Percentiles rank a stretch among this genome's conserved stretches.
Evolutionary conservation across 2,329 filamentous ascomycete genomes (phyloP).

Genomic region (Diaporthe aspalathi): DNA sequence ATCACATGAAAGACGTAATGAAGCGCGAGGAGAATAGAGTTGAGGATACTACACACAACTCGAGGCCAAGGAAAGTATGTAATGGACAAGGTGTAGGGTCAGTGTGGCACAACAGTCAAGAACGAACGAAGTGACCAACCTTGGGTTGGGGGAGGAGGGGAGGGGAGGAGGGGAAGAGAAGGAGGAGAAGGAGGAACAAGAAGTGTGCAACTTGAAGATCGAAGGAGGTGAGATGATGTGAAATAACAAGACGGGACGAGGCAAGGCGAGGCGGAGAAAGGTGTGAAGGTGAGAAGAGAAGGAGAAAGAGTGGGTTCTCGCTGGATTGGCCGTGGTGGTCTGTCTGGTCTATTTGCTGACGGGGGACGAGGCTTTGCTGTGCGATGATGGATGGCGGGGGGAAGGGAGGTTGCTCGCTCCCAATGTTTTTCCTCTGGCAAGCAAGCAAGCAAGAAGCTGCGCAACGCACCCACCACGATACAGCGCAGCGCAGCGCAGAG

Average conservation of each 20-base stretch:
- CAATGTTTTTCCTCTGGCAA: conserved; percentile 15
- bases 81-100: background rate
- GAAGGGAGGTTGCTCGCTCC: too few species aligned
- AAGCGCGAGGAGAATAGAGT: background rate
- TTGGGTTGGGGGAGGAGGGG: background rate
- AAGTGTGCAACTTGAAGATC: conserved; percentile 18
- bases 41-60: background rate
- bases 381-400: conserved; percentile 25
- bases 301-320: conserved; percentile 21
- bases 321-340: conserved; percentile 20
- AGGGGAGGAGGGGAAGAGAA: background rate
- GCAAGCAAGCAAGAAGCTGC: conserved; percentile 21
- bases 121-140: conserved; percentile 19
- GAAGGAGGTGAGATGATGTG: conserved; percentile 23
- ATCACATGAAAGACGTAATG: background rate
- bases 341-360: conserved; percentile 31
- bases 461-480: background rate
- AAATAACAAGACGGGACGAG: conserved; percentile 6
- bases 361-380: conserved; percentile 32
- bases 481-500: too few species aligned
- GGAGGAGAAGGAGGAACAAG: background rate
- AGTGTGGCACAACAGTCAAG: conserved; percentile 3
- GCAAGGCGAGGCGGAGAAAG: conserved; percentile 17
- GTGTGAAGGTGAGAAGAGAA: conserved; percentile 15
- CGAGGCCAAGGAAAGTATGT: background rate